Base-by-base conservation (phyloP, 208 protist species). In the Trypanosoma conorhini region DNA sequence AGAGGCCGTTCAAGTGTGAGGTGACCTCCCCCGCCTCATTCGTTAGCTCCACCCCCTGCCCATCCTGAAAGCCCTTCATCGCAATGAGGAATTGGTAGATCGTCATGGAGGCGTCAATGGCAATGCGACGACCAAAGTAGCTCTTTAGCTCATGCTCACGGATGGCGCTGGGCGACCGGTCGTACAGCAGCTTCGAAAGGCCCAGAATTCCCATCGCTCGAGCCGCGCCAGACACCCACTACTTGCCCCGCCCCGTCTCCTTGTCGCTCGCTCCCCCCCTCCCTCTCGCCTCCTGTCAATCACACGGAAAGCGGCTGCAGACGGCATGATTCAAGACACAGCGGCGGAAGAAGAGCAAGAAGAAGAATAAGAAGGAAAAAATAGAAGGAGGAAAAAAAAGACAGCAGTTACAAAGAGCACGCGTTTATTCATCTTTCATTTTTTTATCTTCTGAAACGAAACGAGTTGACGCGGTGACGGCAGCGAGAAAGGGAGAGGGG, bases 51-150 rank as follows among this genome's bases (percentile, higher is more conserved):
- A 92, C 80, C 19, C 89, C 91, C 40, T 96, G 91, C 0, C 85
- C 89, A 55, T 95, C 91, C 46, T 95, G 81, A 61, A 95, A 90
- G 21, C 87, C 84, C 67, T 95, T 97, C 78, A 99, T 95, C 21
- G 92, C 87, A 67, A 99, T 98, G 31, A 99, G 83, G 79, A 99
- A 99, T 84, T 99, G 99, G 79, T 99, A 99, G 51, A 99, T 98
- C 68, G 83, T 92, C 90, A 99, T 99, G 40, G 91, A 98, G 5
- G 99, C 99, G 86, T 99, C 99, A 67, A 99, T 99, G 3, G 99
- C 99, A 42, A 99, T 97, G 50, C 87, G 88, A n/a, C 96, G 82
- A 19, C 98, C 97, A 83, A 99, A 99, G 74, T 98, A 99, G 68
- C 91, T 97, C 70, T 99, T 98, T 22, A 99, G 85, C 68, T 97